Base-by-base conservation (phyloP, 1,284 basidiomycete species). In the Cutaneotrichosporon cyanovorans region DNA sequence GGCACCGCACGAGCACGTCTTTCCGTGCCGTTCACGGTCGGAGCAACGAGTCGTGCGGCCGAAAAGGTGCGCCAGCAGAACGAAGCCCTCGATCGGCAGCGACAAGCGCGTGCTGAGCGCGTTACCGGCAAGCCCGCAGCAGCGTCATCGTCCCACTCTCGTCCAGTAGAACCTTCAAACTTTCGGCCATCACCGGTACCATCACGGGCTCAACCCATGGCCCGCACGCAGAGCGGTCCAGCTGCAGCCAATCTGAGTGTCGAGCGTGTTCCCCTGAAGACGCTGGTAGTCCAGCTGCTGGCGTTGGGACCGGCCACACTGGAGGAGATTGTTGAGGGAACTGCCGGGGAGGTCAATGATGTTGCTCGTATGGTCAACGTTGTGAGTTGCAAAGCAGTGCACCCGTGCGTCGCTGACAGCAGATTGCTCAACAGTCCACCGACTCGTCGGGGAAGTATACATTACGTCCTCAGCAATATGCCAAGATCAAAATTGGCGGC, bases 401-500 rank as follows among this genome's bases (percentile, higher is more conserved):
- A 22, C 20, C 12, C 18, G 18, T 25, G 12, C n/a, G 16, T 16
- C 12, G 25, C 35, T 44, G 36, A 44, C 20, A 10, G 12, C 41
- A 52, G 50, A 45, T 52, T 18, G 50, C 38, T 18, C 23, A 37
- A 35, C 20, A 9, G 14, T 31, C 28, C 15, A 35, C 9, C 10
- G 39, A 23, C 20, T 42, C 28, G 4, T 32, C 32, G 14, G 21
- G 32, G 45, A 32, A 4, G 30, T 68, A 57, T 23, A 54, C 56
- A 5, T 54, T 69, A 4, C 53, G 54, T 4, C 63, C 67, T 5
- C 45, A 50, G 8, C 66, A 69, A 42, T 69, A 69, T 45, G 48
- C 61, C 34, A 66, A 68, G 48, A 60, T 69, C 62, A 69, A 69
- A 47, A 54, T 69, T n/a, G 58, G 51, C 31, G 55, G 45, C 7